Evolutionary conservation across 495 filamentous ascomycete species (phyloP).

Genomic region (Usnea hakonensis): DNA sequence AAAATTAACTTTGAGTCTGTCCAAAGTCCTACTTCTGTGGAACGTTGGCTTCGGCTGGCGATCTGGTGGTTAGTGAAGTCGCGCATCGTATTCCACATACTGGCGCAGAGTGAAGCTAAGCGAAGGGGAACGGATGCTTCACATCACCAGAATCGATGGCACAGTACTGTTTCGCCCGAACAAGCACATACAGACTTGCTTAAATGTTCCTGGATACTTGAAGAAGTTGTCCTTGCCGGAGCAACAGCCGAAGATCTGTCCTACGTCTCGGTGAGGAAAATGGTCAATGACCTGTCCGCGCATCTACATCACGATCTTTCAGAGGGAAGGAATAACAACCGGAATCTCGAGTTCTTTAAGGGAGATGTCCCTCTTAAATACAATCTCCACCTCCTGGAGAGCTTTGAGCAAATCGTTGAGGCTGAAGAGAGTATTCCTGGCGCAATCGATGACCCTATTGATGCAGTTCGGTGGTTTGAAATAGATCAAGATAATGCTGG

Average conservation of each 20-base stretch:
- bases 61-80: constrained; percentile 20
- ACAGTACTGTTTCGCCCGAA: constrained; percentile 11
- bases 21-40: background rate
- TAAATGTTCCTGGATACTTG: constrained; percentile 18
- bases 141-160: constrained; percentile 11
- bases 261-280: background rate
- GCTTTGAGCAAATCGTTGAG: constrained; percentile 18
- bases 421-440: constrained; percentile 7
- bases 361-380: background rate
- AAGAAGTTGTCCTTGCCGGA: constrained; percentile 10
- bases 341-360: background rate
- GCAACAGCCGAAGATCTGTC: constrained; percentile 3
- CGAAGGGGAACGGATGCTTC: background rate
- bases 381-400: constrained; percentile 14
- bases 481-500: constrained; percentile 19
- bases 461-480: constrained; percentile 16
- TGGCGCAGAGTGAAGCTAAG: background rate
- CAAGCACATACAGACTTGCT: constrained; percentile 17
- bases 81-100: background rate
- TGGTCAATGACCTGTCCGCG: constrained; percentile 8
- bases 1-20: constrained; percentile 2
- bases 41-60: constrained; percentile 17
- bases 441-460: constrained; percentile 15
- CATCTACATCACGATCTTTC: constrained; percentile 7
- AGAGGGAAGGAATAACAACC: background rate